Evolutionary conservation across 2,329 filamentous ascomycete genomes (phyloP), one percentile per base, ranked within the genome.

Genomic region (Hymenoscyphus linearis): DNA sequence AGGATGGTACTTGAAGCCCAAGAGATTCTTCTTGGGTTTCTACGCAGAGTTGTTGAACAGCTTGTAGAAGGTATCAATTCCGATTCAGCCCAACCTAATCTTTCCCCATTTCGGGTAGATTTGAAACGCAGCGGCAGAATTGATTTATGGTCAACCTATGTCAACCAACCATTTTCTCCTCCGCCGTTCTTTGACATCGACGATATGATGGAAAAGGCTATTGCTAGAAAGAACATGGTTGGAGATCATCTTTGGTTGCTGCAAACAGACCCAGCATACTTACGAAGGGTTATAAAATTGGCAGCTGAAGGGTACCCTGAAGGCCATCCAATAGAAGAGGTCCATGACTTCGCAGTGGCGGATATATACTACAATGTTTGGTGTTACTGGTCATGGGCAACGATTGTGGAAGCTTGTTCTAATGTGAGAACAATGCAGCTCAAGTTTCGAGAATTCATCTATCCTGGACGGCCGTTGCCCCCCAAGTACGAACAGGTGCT

Each of bases 241-340:
- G 35, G 35, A 27, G 60, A 61, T 57, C 57, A 62, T 60, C 52
- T 64, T 12, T 61, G 59, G 60, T 31, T 61, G 34, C 34, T 64
- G 6, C 62, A 64, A 55, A 61, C 57, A 7, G 57, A 61, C 31
- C 57, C 60, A 7, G 57, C 50, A 4, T 64, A 64, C 36, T 50
- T 63, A 13, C 35, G 58, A 13, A 27, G 50, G 6, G 22, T n/a
- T 7, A 58, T 63, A 40, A n/a, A 36, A 26, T 44, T 26, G n/a
- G 50, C 37, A 6, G 26, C 37, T 34, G 47, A 47, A 57, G 37
- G 9, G 18, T 55, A 35, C 52, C 52, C 37, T 1, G 14, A 16
- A 25, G 27, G 34, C 7, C 47, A 61, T 18, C 59, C 55, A 18
- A 34, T 16, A 18, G 52, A 52, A 57, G 25, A 52, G 2, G 40